phyloP scores from a whole-genome alignment of 2,329 filamentous ascomycete genomes.

The Bipolaris cookei region DNA sequence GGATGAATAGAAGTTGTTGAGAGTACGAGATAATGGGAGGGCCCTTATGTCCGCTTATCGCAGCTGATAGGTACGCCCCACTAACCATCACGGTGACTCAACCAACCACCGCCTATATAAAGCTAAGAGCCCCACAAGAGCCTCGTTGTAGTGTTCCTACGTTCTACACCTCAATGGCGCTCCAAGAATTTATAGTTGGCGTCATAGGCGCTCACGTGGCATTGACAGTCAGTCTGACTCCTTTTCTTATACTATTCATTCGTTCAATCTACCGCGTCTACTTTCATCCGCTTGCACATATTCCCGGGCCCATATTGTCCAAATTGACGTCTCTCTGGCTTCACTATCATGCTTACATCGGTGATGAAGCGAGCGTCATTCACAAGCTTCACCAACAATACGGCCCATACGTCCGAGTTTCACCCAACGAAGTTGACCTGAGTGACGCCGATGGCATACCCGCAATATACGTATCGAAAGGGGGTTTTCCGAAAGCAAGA shows the following conservation, averaged over 20 bases:
- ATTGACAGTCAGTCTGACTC: conserved; percentile 1
- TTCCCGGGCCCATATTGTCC: conserved; percentile 34
- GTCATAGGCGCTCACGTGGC: conserved; percentile 10
- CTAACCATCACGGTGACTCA: conserved; percentile 17
- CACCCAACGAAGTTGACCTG: conserved; percentile 38
- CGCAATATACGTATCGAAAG: conserved; percentile 59
- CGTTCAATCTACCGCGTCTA: conserved; percentile 32
- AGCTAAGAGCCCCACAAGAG: background rate
- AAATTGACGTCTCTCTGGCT: conserved; percentile 36
- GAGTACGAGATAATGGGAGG: background rate
- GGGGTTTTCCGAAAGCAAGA: conserved; percentile 60
- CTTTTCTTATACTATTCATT: conserved; percentile 17
- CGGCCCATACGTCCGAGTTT: conserved; percentile 33
- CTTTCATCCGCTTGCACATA: conserved; percentile 31
- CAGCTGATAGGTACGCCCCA: conserved; percentile 17
- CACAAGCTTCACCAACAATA: conserved; percentile 31
- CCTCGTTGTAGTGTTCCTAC: background rate
- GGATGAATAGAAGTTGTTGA: background rate
- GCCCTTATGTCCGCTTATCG: conserved; percentile 1
- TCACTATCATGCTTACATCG: conserved; percentile 38
- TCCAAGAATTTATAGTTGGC: conserved; percentile 9
- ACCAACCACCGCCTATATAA: conserved; percentile 15
- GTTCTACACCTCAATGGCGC: conserved; percentile 10
- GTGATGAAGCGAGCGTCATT: conserved; percentile 33
- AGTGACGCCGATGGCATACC: conserved; percentile 50